Evolutionary conservation across 805 yeast species (phyloP).

Genomic region (Phaffomyces opuntiae): DNA sequence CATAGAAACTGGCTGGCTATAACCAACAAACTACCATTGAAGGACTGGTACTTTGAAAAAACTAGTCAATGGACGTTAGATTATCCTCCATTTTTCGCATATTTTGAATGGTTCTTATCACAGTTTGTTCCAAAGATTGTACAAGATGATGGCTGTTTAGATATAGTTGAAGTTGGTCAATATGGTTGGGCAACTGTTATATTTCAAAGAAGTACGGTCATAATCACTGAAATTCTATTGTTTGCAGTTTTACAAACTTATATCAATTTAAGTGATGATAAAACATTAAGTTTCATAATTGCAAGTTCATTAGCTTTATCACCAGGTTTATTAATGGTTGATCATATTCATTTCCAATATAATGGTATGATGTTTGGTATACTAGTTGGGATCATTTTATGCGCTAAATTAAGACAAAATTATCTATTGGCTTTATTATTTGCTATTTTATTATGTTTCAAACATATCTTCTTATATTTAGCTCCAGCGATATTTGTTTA

Average conservation of each 20-base stretch:
- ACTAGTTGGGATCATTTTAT: constrained; percentile 63
- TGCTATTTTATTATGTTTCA: constrained; percentile 77
- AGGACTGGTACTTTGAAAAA: constrained; percentile 75
- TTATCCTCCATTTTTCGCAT: constrained; percentile 97
- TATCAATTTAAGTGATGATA: constrained; percentile 41
- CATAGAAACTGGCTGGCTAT: constrained; percentile 97
- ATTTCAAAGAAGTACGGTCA: constrained; percentile 79
- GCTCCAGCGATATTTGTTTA: constrained; percentile 92
- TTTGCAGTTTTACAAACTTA: constrained; percentile 68
- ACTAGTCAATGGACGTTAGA: constrained; percentile 90
- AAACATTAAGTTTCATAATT: constrained; percentile 52
- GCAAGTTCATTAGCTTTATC: constrained; percentile 78
- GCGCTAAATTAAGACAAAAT: constrained; percentile 53
- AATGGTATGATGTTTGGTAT: constrained; percentile 91
- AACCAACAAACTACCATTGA: constrained; percentile 66
- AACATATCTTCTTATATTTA: constrained; percentile 85
- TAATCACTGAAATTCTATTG: constrained; percentile 65
- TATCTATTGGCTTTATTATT: constrained; percentile 64
- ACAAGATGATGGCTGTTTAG: constrained; percentile 69
- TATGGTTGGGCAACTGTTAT: constrained; percentile 75
- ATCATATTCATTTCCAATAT: constrained; percentile 95
- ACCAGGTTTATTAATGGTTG: constrained; percentile 87
- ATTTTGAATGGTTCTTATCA: constrained; percentile 79
- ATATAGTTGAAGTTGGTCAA: constrained; percentile 53
- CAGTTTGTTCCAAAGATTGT: constrained; percentile 62